These are phyloP conservation scores for Ascoidea tarda DNA, from an alignment of 805 yeast genomes.

Conservation along the genomic window DNA sequence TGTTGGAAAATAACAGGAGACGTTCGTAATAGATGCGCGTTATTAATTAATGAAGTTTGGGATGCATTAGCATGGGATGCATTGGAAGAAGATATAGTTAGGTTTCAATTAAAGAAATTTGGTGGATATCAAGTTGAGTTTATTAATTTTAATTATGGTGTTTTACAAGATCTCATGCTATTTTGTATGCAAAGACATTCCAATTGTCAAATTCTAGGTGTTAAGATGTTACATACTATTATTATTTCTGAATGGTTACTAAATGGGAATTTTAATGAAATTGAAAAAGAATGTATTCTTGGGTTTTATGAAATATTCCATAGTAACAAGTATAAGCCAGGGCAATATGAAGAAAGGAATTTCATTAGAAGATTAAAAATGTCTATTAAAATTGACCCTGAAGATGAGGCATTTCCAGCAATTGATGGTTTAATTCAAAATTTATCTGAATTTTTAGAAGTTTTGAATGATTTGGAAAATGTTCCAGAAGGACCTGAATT, in stretches of 20 bases:
- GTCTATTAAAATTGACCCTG: constrained; percentile 39
- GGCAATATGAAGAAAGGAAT: constrained; percentile 33
- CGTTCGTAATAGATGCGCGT: constrained; percentile 44
- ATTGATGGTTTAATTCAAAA: constrained; percentile 37
- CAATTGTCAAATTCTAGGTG: constrained; percentile 46
- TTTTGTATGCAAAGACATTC: constrained; percentile 56
- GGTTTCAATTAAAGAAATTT: constrained; percentile 46
- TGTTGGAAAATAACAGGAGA: constrained; percentile 49
- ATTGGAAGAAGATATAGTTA: constrained; percentile 32
- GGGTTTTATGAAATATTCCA: constrained; percentile 55
- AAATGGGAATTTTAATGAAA: constrained; percentile 40
- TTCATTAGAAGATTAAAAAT: constrained; percentile 37
- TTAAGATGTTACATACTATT: constrained; percentile 55
- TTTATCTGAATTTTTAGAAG: constrained; percentile 45
- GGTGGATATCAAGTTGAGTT: constrained; percentile 66
- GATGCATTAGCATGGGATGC: constrained; percentile 54
- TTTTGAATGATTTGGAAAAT: constrained; percentile 49
- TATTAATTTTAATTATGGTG: constrained; percentile 39
- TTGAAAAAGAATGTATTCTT: constrained; percentile 47
- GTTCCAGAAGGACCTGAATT: constrained; percentile 77
- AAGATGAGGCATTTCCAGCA: constrained; percentile 45
- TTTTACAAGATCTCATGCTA: constrained; percentile 49
- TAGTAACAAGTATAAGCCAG: constrained; percentile 42
- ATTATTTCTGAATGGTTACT: constrained; percentile 51
- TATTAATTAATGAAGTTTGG: constrained; percentile 53